These are phyloP conservation scores for Acacia acuminata DNA, from an alignment of 306 rosid genomes.

Conservation along the genomic window DNA sequence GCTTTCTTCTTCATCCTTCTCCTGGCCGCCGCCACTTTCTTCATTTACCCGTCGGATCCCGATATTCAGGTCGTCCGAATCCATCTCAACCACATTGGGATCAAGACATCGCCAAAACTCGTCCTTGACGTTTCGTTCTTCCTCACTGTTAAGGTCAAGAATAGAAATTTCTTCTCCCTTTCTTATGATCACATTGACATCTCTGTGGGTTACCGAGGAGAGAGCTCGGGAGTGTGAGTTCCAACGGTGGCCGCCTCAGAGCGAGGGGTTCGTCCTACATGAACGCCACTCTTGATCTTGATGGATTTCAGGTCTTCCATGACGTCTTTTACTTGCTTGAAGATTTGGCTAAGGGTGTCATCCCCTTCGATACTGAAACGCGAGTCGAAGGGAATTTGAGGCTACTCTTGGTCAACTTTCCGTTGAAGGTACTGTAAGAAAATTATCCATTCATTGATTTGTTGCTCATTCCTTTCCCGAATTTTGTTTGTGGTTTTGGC, in stretches of 20 bases:
- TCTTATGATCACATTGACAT: slow-evolving; percentile 53
- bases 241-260: slow-evolving; percentile 55
- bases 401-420: slow-evolving; percentile 58
- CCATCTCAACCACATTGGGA: slow-evolving; percentile 52
- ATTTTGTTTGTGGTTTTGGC: neutral
- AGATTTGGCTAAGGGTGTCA: slow-evolving; percentile 70
- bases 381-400: slow-evolving; percentile 66
- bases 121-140: slow-evolving; percentile 72
- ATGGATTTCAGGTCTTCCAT: slow-evolving; percentile 67
- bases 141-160: slow-evolving; percentile 54
- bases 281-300: slow-evolving; percentile 59
- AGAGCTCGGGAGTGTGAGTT: slow-evolving; percentile 56
- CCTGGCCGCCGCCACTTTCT: slow-evolving; percentile 42
- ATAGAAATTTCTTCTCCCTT: slow-evolving; percentile 72
- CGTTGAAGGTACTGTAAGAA: slow-evolving; percentile 58
- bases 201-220: slow-evolving; percentile 76
- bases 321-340: slow-evolving; percentile 75
- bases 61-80: slow-evolving; percentile 51
- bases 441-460: neutral
- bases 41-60: slow-evolving; percentile 80
- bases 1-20: slow-evolving; percentile 40
- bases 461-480: neutral
- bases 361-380: slow-evolving; percentile 76
- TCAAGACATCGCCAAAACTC: slow-evolving; percentile 48
- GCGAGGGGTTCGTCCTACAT: slow-evolving; percentile 71